These are phyloP conservation scores for Paraconiothyrium brasiliense DNA, from an alignment of 2,329 filamentous ascomycete genomes.

Conservation along the genomic window DNA sequence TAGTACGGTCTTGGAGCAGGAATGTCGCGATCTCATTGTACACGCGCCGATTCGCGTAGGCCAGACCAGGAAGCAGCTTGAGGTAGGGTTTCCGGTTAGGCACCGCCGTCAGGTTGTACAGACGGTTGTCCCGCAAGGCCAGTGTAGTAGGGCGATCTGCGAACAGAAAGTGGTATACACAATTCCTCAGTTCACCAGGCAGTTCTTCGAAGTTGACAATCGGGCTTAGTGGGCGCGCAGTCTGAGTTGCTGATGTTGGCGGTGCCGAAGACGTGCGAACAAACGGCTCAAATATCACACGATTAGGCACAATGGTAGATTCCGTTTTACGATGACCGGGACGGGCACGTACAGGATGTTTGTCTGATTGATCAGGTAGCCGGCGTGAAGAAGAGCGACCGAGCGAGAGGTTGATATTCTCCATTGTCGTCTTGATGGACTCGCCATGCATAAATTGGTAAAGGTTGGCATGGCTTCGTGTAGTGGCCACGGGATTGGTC, in stretches of 20 bases:
- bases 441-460: not conserved
- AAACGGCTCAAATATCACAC: not conserved
- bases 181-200: slow-evolving; percentile 13
- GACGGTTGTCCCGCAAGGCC: slow-evolving; percentile 2
- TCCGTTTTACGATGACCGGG: not conserved
- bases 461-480: slow-evolving; percentile 3
- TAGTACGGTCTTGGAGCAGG: not conserved
- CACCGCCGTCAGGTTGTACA: slow-evolving; percentile 1
- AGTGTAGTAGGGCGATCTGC: not conserved
- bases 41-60: slow-evolving; percentile 6
- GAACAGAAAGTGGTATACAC: slow-evolving; percentile 1
- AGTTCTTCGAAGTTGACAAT: not conserved
- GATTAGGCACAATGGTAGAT: not conserved
- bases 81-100: slow-evolving; percentile 2
- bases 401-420: not conserved
- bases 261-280: not conserved
- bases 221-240: not conserved
- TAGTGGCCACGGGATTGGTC: not conserved
- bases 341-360: not conserved
- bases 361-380: not conserved
- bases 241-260: not conserved
- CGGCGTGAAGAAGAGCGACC: not conserved
- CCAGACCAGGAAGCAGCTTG: slow-evolving; percentile 7
- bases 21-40: slow-evolving; percentile 1
- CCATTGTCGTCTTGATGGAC: not conserved